Evolutionary conservation across 129 eudicot genomes (phyloP).

Genomic region (Mikania micrantha): DNA sequence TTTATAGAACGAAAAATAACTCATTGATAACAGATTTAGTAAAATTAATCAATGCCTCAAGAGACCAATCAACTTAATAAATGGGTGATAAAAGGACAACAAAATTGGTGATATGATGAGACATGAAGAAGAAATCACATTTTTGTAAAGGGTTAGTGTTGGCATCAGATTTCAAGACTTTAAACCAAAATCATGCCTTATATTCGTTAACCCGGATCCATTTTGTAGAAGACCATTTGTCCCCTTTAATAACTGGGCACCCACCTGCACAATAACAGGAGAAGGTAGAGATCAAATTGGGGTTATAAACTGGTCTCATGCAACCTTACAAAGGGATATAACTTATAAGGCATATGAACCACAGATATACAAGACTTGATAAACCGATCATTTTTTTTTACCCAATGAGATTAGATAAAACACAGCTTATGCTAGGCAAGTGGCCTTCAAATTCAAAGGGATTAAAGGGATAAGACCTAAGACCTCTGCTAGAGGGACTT

Average conservation of each 20-base stretch:
- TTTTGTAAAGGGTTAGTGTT: not conserved
- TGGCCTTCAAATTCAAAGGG: not conserved
- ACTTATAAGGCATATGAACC: not conserved
- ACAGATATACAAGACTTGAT: not conserved
- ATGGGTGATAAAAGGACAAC: not conserved
- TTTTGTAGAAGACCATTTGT: constrained; percentile 80
- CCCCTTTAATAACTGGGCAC: constrained; percentile 77
- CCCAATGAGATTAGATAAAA: not conserved
- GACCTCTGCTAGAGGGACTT: not conserved
- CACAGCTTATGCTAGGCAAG: not conserved
- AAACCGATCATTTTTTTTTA: not conserved
- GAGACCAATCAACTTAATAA: constrained; percentile 1
- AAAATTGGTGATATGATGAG: constrained; percentile 15
- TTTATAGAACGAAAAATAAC: too few relatives aligned
- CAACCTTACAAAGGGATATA: constrained; percentile 5
- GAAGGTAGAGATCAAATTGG: not conserved
- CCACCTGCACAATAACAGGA: constrained; percentile 46
- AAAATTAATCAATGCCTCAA: not conserved
- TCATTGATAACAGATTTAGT: not conserved
- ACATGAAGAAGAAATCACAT: not conserved
- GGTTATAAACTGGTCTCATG: not conserved
- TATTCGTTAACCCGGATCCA: constrained; percentile 50
- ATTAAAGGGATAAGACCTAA: not conserved
- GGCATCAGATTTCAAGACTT: not conserved
- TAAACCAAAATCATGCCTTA: not conserved